Evolutionary conservation across 208 protist species (phyloP).

Genomic region (Zelonia costaricensis): DNA sequence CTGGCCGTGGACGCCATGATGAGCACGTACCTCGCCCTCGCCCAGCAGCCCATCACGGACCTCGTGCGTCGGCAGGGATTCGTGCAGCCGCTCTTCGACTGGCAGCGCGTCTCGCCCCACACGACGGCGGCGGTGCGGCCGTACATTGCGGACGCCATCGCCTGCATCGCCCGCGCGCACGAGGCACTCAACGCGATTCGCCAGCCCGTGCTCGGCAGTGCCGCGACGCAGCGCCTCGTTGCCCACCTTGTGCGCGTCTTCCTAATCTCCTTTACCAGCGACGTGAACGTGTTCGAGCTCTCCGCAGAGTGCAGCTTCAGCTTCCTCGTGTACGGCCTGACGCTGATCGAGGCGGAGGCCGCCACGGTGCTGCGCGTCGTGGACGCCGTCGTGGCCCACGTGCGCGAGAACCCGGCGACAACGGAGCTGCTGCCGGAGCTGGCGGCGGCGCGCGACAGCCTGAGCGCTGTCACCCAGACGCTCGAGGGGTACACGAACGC

Average conservation of each 20-base stretch:
- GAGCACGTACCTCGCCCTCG: constrained; percentile 62
- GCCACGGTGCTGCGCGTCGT: constrained; percentile 59
- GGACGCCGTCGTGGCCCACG: constrained; percentile 45
- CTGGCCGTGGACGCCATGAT: constrained; percentile 83
- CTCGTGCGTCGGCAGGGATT: constrained; percentile 67
- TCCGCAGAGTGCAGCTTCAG: constrained; percentile 73
- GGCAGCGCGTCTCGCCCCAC: constrained; percentile 72
- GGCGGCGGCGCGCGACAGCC: constrained; percentile 7
- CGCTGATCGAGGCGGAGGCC: constrained; percentile 81
- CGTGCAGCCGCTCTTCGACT: constrained; percentile 74
- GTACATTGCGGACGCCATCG: constrained; percentile 76
- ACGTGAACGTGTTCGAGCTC: constrained; percentile 82
- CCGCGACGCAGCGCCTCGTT: constrained; percentile 77
- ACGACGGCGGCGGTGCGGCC: constrained; percentile 69
- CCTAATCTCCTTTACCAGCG: constrained; percentile 58
- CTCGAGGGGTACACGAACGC: constrained; percentile 29
- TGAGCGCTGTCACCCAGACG: constrained; percentile 11
- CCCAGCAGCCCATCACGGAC: constrained; percentile 74
- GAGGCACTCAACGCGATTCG: constrained; percentile 72
- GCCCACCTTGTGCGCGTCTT: constrained; percentile 66
- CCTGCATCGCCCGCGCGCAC: constrained; percentile 65
- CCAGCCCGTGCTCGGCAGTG: constrained; percentile 71
- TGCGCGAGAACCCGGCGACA: constrained; percentile 22
- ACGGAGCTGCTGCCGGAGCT: constrained; percentile 35
- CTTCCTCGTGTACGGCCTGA: constrained; percentile 65